Evolutionary conservation across 805 yeast species (phyloP).

Genomic region (Komagataella phaffii): DNA sequence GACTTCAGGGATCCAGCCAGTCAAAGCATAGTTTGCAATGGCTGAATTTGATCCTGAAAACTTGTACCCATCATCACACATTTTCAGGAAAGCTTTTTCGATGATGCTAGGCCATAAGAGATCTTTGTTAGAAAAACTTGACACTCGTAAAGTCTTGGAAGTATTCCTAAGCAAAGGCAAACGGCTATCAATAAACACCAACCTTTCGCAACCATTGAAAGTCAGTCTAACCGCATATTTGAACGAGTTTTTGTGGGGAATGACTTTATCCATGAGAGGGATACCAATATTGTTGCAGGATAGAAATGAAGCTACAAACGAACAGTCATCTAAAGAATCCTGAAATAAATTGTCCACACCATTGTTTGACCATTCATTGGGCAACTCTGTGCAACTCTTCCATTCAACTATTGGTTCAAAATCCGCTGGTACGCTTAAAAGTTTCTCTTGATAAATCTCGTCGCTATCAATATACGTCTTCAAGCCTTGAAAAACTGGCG

Average conservation of each 20-base stretch:
- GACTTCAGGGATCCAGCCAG: conserved; percentile 68
- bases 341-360: conserved; percentile 25
- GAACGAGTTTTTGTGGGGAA: conserved; percentile 13
- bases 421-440: not conserved
- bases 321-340: conserved; percentile 51
- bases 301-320: conserved; percentile 58
- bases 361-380: not conserved
- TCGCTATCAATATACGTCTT: conserved; percentile 2
- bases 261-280: conserved; percentile 13
- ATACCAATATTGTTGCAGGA: conserved; percentile 24
- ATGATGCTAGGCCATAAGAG: conserved; percentile 57
- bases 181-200: conserved; percentile 30
- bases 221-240: conserved; percentile 26
- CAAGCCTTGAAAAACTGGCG: conserved; percentile 1
- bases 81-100: conserved; percentile 62
- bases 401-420: not conserved
- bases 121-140: conserved; percentile 18
- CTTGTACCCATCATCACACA: conserved; percentile 39
- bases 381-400: conserved; percentile 1
- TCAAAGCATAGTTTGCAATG: conserved; percentile 46
- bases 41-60: conserved; percentile 69
- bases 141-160: conserved; percentile 16
- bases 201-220: conserved; percentile 40
- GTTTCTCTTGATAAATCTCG: not conserved
- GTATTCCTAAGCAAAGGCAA: conserved; percentile 23